phyloP scores from a whole-genome alignment of 352 stramenopile genomes.

The Phytophthora pseudosyringae region DNA sequence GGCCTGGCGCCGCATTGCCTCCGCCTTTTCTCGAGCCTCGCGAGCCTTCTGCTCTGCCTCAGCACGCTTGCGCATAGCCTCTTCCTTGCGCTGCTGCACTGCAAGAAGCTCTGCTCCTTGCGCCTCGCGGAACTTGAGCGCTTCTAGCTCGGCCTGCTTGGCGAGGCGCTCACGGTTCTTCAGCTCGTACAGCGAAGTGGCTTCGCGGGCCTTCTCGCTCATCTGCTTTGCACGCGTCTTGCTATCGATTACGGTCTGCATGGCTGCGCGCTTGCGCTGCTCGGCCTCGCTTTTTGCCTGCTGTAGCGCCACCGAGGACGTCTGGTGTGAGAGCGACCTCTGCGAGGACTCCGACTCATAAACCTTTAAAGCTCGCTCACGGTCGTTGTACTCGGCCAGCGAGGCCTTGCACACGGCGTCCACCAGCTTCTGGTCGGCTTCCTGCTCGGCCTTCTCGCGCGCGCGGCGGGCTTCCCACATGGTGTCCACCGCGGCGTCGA shows the following conservation, averaged over 20 bases:
- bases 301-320: constrained; percentile 45
- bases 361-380: constrained; percentile 60
- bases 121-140: constrained; percentile 45
- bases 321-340: constrained; percentile 36
- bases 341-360: constrained; percentile 55
- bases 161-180: constrained; percentile 62
- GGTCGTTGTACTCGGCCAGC: constrained; percentile 75
- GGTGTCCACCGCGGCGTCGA: constrained; percentile 50
- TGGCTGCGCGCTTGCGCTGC: constrained; percentile 65
- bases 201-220: constrained; percentile 65
- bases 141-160: constrained; percentile 59
- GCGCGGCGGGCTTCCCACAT: constrained; percentile 73
- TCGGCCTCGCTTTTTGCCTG: constrained; percentile 55
- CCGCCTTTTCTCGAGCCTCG: constrained; percentile 62
- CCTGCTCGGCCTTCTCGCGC: constrained; percentile 56
- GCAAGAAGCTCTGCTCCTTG: constrained; percentile 51
- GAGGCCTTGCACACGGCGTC: constrained; percentile 82
- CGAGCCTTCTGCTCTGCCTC: constrained; percentile 73
- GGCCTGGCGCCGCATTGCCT: constrained; percentile 65
- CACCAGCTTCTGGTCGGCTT: constrained; percentile 77
- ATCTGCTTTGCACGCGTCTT: constrained; percentile 68
- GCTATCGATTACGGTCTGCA: constrained; percentile 80
- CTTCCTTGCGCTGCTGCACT: constrained; percentile 67
- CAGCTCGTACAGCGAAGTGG: constrained; percentile 63
- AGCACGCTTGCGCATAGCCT: constrained; percentile 63